Evolutionary conservation across 352 stramenopile species (phyloP), one percentile per base, ranked within the genome.

Genomic region (Pythium aquatile): DNA sequence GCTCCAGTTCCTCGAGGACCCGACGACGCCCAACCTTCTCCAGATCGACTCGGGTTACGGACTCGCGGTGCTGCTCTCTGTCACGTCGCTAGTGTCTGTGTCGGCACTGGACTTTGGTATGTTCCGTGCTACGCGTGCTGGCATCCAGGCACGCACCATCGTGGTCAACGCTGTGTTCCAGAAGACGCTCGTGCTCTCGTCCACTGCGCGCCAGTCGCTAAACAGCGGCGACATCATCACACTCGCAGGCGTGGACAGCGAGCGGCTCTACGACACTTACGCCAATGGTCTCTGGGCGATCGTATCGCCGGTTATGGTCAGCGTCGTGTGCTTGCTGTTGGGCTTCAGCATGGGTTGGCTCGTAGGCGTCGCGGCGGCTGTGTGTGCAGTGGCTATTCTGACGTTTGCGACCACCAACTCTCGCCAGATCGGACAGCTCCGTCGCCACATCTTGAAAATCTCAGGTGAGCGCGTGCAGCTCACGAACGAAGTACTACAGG

Each of bases 401-500:
- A 48, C 65, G 17, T 76, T 66, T 52, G 74, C 68, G 0, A 68
- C 72, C 42, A 64, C 51, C 53, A 73, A 73, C 42, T 75, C 74
- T 42, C 59, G 62, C 6, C 51, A 67, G 6, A 82, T 82, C 47
- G 79, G 69, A 1, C 39, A 37, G 35, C 51, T 72, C 63, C 58
- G 55, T 70, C 80, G 76, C 7, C 39, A 70, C 16, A 75, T 87
- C 14, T 62, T 86, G 2, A 35, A 56, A 11, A 70, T 90, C 55
- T 70, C 79, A 0, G 76, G 76, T 20, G 75, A 91, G 24, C 83
- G 96, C 20, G 89, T 99, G 16, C 95, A 97, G 65, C 84, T 97
- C 61, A 94, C 95, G 16, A 97, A 94, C 61, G 94, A 98, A 73
- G 86, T 96, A n/a, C 78, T 99, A 8, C 72, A 89, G 20, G 94